These are phyloP conservation scores for Prunus kanzakura DNA, from an alignment of 306 rosid species.

Conservation along the genomic window DNA sequence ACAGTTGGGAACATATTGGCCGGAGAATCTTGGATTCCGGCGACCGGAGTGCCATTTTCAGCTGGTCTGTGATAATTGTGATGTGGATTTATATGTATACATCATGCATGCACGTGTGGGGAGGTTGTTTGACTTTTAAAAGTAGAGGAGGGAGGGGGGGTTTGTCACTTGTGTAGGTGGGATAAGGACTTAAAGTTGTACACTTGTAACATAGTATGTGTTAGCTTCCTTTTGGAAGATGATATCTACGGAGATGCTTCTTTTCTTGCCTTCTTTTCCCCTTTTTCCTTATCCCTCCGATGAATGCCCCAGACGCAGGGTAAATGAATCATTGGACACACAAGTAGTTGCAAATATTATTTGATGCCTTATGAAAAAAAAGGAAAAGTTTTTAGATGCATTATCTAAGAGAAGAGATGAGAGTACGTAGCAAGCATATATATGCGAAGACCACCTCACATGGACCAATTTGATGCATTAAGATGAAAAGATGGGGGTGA, in stretches of 20 bases:
- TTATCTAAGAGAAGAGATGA: no score
- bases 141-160: not conserved
- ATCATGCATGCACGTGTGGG: not conserved
- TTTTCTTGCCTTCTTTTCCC: not conserved
- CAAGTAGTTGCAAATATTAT: no score
- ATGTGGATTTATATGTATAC: not conserved
- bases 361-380: no score
- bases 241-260: not conserved
- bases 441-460: no score
- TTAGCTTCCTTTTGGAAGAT: not conserved
- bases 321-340: no score
- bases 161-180: not conserved
- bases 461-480: no score
- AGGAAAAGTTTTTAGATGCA: no score
- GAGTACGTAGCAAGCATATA: no score
- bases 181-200: not conserved
- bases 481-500: no score
- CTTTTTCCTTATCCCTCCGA: not conserved
- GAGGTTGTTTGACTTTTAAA: not conserved
- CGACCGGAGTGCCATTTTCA: constrained; percentile 58
- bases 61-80: constrained; percentile 36
- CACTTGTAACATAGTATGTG: not conserved
- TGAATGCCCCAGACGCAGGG: not conserved
- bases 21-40: constrained; percentile 62
- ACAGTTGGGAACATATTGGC: constrained; percentile 51